Conservation (phyloP, 2,329 filamentous ascomycete genomes). For the Fusarium napiforme region DNA sequence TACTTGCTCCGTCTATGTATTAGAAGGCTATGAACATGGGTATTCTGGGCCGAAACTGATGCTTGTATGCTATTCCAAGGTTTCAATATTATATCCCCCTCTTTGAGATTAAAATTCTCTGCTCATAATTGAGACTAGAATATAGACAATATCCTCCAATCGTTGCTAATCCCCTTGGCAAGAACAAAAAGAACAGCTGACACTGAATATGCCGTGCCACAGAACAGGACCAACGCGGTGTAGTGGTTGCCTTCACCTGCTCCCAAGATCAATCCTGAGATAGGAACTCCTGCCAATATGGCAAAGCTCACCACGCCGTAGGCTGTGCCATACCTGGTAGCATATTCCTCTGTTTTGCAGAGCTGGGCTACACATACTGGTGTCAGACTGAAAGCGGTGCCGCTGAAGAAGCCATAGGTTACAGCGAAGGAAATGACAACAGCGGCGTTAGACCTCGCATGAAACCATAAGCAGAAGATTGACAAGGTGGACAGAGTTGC, state of each 20-base stretch:
- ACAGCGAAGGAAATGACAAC: background rate
- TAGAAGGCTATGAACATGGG: too few species aligned
- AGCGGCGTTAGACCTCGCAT: accelerated
- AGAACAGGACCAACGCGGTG: background rate
- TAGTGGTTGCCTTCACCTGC: background rate
- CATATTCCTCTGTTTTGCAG: background rate
- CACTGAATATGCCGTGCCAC: background rate
- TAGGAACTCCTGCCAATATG: background rate
- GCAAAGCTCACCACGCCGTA: background rate
- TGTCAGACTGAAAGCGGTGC: background rate
- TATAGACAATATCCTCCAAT: background rate
- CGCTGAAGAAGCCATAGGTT: background rate
- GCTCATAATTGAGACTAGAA: background rate
- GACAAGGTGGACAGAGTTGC: background rate
- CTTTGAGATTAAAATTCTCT: too few species aligned
- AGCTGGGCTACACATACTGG: background rate
- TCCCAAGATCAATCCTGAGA: accelerated
- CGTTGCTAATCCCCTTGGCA: accelerated
- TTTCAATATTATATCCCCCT: too few species aligned
- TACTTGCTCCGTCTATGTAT: too few species aligned
- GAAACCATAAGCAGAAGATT: background rate
- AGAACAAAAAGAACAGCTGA: background rate
- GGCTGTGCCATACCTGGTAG: background rate
- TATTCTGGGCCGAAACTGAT: too few species aligned
- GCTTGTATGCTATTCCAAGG: too few species aligned